Conservation (phyloP, 129 eudicot species). For the Solidago caesia region DNA sequence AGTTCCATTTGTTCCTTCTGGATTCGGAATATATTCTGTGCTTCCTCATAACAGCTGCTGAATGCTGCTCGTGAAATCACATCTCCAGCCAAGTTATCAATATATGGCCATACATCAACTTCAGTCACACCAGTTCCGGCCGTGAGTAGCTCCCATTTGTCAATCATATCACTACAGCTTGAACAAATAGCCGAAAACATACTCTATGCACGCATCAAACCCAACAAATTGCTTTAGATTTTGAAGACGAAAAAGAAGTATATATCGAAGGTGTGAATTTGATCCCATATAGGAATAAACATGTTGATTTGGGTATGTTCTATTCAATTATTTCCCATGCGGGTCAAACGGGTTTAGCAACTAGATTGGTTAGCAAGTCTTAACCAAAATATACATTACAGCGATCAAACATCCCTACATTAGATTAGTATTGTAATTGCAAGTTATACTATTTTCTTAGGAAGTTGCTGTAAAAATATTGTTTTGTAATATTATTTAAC, state of each 20-base stretch:
- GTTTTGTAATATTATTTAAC: too few relatives aligned
- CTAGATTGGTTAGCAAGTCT: too few relatives aligned
- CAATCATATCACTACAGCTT: conserved; percentile 37
- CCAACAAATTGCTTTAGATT: not conserved
- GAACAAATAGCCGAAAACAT: conserved; percentile 37
- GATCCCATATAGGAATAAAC: not conserved
- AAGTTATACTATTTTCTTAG: too few relatives aligned
- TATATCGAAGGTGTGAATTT: not conserved
- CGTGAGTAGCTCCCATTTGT: conserved; percentile 33
- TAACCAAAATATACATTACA: too few relatives aligned
- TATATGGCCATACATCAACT: conserved; percentile 46
- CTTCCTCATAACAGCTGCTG: conserved; percentile 36
- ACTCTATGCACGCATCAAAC: conserved; percentile 1
- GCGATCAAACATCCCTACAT: too few relatives aligned
- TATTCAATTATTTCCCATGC: too few relatives aligned
- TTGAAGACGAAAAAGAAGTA: not conserved
- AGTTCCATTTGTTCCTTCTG: conserved; percentile 40
- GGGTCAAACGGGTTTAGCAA: not conserved
- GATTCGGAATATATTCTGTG: conserved; percentile 34
- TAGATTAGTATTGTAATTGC: too few relatives aligned
- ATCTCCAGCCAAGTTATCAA: conserved; percentile 42
- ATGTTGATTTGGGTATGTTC: too few relatives aligned
- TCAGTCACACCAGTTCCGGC: conserved; percentile 19
- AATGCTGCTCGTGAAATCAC: conserved; percentile 45
- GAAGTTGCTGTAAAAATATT: too few relatives aligned